Evolutionary conservation across 371 early-diverging fungal species (phyloP).

Genomic region (Gilbertella persicaria): DNA sequence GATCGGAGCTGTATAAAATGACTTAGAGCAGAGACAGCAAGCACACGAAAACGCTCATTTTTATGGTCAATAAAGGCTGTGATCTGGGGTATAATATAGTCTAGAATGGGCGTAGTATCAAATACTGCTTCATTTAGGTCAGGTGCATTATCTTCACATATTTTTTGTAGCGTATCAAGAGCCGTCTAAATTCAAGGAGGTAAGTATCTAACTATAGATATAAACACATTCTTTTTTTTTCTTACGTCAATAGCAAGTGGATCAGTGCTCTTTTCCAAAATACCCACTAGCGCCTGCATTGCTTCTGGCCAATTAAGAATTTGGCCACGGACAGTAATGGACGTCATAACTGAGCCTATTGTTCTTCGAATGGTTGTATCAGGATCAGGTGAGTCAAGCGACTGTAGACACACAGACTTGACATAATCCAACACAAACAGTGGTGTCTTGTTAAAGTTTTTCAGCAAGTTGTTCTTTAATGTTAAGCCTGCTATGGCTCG

Average conservation of each 20-base stretch:
- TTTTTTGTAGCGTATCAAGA: constrained; percentile 81
- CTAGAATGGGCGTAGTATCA: constrained; percentile 57
- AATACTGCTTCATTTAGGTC: constrained; percentile 75
- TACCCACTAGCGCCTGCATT: constrained; percentile 65
- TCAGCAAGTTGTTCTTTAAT: constrained; percentile 81
- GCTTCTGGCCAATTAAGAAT: constrained; percentile 80
- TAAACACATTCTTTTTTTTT: neutral
- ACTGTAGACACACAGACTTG: constrained; percentile 57
- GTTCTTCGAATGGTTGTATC: constrained; percentile 65
- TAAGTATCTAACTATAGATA: neutral
- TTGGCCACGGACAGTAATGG: constrained; percentile 71
- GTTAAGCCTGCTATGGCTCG: constrained; percentile 86
- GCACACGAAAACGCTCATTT: constrained; percentile 67
- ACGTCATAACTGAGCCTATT: constrained; percentile 72
- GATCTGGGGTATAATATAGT: constrained; percentile 80
- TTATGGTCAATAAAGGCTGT: constrained; percentile 73
- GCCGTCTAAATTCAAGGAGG: constrained; percentile 64
- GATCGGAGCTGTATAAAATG: constrained; percentile 74
- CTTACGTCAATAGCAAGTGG: constrained; percentile 72
- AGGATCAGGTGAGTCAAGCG: constrained; percentile 71
- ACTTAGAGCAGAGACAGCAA: constrained; percentile 76
- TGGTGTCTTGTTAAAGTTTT: constrained; percentile 56
- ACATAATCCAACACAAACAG: constrained; percentile 69
- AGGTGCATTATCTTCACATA: constrained; percentile 87
- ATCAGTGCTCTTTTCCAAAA: constrained; percentile 63